Conservation (phyloP, 2,329 filamentous ascomycete genomes). For the Parastagonospora avenae region DNA sequence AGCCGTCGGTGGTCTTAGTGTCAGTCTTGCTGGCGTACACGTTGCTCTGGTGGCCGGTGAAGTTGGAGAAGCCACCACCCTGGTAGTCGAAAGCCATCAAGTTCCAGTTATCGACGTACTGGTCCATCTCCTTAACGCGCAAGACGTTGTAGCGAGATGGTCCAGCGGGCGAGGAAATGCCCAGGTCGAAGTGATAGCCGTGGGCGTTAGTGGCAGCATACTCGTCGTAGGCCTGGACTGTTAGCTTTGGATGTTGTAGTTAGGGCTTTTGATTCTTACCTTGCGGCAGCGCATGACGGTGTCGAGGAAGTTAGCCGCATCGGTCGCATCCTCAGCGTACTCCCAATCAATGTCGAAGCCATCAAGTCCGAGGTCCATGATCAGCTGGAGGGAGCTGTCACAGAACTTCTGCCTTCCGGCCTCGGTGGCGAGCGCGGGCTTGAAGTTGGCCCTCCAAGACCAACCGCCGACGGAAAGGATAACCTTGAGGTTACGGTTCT, state of each 20-base stretch:
- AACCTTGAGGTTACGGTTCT: conserved; percentile 75
- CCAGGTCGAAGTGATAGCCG: conserved; percentile 50
- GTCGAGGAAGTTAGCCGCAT: conserved; percentile 46
- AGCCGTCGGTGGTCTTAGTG: conserved; percentile 27
- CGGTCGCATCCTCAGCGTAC: conserved; percentile 47
- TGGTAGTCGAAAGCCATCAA: conserved; percentile 71
- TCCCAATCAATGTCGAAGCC: conserved; percentile 55
- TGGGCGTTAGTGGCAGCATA: conserved; percentile 46
- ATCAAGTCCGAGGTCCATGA: conserved; percentile 78
- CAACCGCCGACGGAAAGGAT: conserved; percentile 83
- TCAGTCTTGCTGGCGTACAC: conserved; percentile 25
- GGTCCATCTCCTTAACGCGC: conserved; percentile 48
- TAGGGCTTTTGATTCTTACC: conserved; percentile 25
- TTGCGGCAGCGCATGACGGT: conserved; percentile 42
- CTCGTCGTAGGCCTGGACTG: conserved; percentile 39
- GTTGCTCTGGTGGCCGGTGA: conserved; percentile 57
- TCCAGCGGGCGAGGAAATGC: conserved; percentile 51
- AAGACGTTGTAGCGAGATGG: conserved; percentile 47
- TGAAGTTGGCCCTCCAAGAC: conserved; percentile 79
- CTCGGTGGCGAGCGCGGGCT: conserved; percentile 66
- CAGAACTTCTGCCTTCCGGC: conserved; percentile 69
- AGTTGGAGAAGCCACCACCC: conserved; percentile 74
- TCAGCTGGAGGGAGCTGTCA: conserved; percentile 70
- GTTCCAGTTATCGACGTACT: conserved; percentile 54
- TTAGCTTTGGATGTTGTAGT: not conserved